Conservation (phyloP, 805 yeast genomes). For the Saccharomycopsis olivae region DNA sequence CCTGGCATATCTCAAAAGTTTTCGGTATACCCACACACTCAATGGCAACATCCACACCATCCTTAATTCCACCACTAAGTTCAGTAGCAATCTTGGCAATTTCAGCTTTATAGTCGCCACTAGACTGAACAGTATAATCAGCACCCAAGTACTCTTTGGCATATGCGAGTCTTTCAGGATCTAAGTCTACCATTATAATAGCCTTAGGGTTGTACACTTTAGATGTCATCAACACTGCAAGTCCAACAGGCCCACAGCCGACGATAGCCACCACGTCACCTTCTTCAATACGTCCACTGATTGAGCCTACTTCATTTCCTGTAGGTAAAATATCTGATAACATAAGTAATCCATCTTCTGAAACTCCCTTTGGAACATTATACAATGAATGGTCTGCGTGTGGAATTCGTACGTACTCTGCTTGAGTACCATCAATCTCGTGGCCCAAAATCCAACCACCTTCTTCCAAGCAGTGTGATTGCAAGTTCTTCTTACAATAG, state of each 20-base stretch:
- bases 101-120: slow-evolving; percentile 31
- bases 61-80: slow-evolving; percentile 23
- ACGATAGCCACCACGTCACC: slow-evolving; percentile 55
- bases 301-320: slow-evolving; percentile 56
- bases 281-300: slow-evolving; percentile 39
- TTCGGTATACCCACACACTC: slow-evolving; percentile 58
- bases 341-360: slow-evolving; percentile 44
- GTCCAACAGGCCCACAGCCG: slow-evolving; percentile 61
- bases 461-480: slow-evolving; percentile 50
- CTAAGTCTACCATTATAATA: slow-evolving; percentile 48
- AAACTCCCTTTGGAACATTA: slow-evolving; percentile 24
- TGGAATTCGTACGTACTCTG: slow-evolving; percentile 49
- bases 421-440: slow-evolving; percentile 58
- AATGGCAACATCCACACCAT: slow-evolving; percentile 50
- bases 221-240: slow-evolving; percentile 49
- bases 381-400: slow-evolving; percentile 33
- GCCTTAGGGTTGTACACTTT: slow-evolving; percentile 43
- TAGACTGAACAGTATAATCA: slow-evolving; percentile 43
- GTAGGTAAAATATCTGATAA: slow-evolving; percentile 58
- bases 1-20: slow-evolving; percentile 50
- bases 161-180: slow-evolving; percentile 46
- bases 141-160: slow-evolving; percentile 52
- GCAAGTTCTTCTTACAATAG: slow-evolving; percentile 43
- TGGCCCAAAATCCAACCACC: slow-evolving; percentile 42
- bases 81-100: slow-evolving; percentile 25